Evolutionary conservation across 257 asterid species (phyloP).

Genomic region (Capsicum chinense): DNA sequence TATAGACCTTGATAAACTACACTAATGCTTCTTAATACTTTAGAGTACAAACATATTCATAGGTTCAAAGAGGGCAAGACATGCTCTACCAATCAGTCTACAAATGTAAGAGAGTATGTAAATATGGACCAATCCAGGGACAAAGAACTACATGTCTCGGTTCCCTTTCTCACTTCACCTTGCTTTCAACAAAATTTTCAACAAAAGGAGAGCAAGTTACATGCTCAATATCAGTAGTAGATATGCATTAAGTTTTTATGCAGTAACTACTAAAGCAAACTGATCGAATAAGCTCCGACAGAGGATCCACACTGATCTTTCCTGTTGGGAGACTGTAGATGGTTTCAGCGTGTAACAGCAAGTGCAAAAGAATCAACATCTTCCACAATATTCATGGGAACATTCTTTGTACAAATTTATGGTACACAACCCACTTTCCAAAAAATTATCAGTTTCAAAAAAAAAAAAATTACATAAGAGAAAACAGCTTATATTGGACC

Average conservation of each 20-base stretch:
- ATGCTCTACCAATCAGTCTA: constrained; percentile 15
- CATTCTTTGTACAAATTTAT: constrained; percentile 16
- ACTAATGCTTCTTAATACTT: constrained; percentile 16
- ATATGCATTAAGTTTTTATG: constrained; percentile 1
- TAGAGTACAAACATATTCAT: not conserved
- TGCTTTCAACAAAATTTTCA: constrained; percentile 15
- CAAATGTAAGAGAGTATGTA: not conserved
- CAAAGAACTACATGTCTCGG: constrained; percentile 19
- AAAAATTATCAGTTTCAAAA: too few species aligned
- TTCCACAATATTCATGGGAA: constrained; percentile 2
- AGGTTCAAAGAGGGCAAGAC: constrained; percentile 25
- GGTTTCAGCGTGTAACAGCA: constrained; percentile 12
- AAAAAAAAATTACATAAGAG: not conserved
- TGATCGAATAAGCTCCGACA: not conserved
- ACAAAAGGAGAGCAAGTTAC: not conserved
- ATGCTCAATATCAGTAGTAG: constrained; percentile 1
- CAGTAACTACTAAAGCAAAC: not conserved
- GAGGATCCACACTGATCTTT: constrained; percentile 19
- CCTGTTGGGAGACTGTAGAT: not conserved
- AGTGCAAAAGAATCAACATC: not conserved
- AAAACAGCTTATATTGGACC: not conserved
- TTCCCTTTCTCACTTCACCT: constrained; percentile 9
- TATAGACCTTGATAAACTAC: not conserved
- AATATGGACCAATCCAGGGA: constrained; percentile 9
- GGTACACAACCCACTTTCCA: not conserved